A percentile compares a stretch with the other conserved stretches of the same genome.
Evolutionary conservation across 495 filamentous ascomycete genomes (phyloP).

Genomic region (Neurospora intermedia): DNA sequence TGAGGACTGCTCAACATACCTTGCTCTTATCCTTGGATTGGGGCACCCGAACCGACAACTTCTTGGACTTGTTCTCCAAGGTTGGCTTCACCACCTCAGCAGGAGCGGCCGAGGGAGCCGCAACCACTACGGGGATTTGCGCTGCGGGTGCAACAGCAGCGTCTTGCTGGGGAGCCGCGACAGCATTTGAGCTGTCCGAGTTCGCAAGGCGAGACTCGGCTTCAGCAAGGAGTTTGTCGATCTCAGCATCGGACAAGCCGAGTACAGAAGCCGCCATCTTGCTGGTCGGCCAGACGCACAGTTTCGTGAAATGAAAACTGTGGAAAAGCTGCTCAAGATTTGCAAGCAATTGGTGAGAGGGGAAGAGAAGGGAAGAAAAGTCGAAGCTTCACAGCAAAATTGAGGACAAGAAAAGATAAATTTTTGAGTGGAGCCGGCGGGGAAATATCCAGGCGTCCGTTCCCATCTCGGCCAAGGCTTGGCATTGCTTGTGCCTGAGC

Average conservation of each 20-base stretch:
- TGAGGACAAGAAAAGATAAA: background rate
- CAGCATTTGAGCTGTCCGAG: constrained; percentile 5
- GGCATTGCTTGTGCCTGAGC: background rate
- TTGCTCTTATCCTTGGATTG: constrained; percentile 29
- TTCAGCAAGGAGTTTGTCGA: constrained; percentile 22
- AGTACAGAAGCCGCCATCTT: constrained; percentile 10
- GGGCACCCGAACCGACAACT: constrained; percentile 31
- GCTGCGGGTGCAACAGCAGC: constrained; percentile 1
- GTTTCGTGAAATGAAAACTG: background rate
- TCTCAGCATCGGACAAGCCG: constrained; percentile 19
- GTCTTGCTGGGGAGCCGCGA: constrained; percentile 1
- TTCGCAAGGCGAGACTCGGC: constrained; percentile 22
- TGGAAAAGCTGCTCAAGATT: background rate
- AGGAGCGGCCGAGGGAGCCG: constrained; percentile 6
- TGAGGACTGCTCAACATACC: constrained; percentile 18
- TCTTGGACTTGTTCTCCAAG: constrained; percentile 17
- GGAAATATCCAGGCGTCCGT: background rate
- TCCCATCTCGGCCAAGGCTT: background rate
- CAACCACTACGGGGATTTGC: constrained; percentile 2
- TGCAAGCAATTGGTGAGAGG: background rate
- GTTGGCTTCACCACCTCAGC: constrained; percentile 15
- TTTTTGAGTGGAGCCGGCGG: background rate
- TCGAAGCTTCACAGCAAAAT: background rate
- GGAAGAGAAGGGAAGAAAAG: constrained; percentile 7
- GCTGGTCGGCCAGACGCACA: constrained; percentile 1